Base-by-base conservation (phyloP, 306 rosid genomes). In the Fagus sylvatica region DNA sequence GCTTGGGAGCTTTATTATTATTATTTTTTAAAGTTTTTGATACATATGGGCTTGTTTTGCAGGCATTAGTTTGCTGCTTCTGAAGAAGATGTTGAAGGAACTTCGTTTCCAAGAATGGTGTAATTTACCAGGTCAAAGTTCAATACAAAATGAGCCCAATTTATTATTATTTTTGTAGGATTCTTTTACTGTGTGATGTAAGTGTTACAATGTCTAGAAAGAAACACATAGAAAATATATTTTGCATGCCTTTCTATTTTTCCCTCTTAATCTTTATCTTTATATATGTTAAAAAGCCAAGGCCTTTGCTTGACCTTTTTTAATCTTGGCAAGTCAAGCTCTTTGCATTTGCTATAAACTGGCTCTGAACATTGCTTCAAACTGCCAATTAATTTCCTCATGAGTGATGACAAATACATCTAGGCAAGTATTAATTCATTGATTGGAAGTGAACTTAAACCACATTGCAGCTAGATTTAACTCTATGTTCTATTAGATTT, bases 61-160 rank as follows among this genome's bases (percentile, higher is more conserved):
- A 88, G 91, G 83, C 78, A 1, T 87, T 66, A 9, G 1, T 82
- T 61, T 84, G 86, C 73, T 89, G 93, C 78, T 83, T 76, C 66
- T 81, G 83, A 82, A 68, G 82, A 53, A 68, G 17, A n/a, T 33
- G 4, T 41, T 34, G 74, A 79, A 34, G 68, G 51, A 36, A 0
- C 51, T 8, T 6, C 19, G n/a, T 56, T 5, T 59, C 53, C 4
- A 43, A 36, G 17, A 34, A 81, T 71, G 48, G 30, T 15, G 54
- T 49, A 48, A 42, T 39, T 13, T 79, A 62, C 69, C 56, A 73
- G 56, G 78, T 78, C 67, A 74, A 76, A 80, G 67, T 48, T 74
- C 76, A 40, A 76, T 61, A 30, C 55, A 65, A 22, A 54, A 2
- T 60, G 40, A 46, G 13, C 51, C 51, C 51, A 15, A 46, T 46